phyloP scores from a whole-genome alignment of 2,329 filamentous ascomycete species.

The Leptographium procerum region DNA sequence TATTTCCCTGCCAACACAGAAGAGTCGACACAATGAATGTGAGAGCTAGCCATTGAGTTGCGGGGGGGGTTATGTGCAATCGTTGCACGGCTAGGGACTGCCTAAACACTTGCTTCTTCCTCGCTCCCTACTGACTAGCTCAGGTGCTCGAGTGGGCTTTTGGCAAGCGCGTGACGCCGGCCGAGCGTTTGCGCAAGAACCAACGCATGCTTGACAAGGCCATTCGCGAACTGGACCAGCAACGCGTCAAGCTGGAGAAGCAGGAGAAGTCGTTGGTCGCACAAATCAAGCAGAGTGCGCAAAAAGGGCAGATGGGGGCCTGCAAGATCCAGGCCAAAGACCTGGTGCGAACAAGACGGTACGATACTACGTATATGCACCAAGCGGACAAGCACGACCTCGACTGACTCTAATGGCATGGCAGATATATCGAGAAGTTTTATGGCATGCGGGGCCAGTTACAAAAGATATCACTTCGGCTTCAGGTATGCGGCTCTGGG shows the following conservation, averaged over 20 bases:
- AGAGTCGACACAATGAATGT: neutral
- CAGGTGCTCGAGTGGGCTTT: conserved; percentile 98
- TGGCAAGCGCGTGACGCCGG: conserved; percentile 97
- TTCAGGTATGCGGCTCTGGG: conserved; percentile 53
- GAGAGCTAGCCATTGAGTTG: neutral
- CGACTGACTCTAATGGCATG: neutral
- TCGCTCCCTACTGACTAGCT: neutral
- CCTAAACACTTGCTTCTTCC: neutral
- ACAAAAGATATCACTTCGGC: conserved; percentile 86
- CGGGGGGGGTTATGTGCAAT: no score
- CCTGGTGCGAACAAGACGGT: conserved; percentile 79
- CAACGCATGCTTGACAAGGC: conserved; percentile 96
- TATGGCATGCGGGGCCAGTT: conserved; percentile 96
- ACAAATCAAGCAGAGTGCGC: conserved; percentile 96
- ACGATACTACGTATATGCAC: conserved; percentile 9
- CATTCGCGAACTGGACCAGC: conserved; percentile 88
- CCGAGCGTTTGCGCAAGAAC: conserved; percentile 83
- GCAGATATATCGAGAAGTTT: conserved; percentile 91
- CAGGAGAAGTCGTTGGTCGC: conserved; percentile 95
- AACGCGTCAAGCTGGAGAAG: conserved; percentile 90
- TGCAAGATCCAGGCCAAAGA: conserved; percentile 98
- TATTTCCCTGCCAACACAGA: neutral
- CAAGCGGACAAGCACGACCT: neutral
- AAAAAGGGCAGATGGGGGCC: conserved; percentile 96
- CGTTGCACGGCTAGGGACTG: neutral